These are phyloP conservation scores for Sechiopsis laciniata DNA, from an alignment of 306 rosid species.

Conservation along the genomic window DNA sequence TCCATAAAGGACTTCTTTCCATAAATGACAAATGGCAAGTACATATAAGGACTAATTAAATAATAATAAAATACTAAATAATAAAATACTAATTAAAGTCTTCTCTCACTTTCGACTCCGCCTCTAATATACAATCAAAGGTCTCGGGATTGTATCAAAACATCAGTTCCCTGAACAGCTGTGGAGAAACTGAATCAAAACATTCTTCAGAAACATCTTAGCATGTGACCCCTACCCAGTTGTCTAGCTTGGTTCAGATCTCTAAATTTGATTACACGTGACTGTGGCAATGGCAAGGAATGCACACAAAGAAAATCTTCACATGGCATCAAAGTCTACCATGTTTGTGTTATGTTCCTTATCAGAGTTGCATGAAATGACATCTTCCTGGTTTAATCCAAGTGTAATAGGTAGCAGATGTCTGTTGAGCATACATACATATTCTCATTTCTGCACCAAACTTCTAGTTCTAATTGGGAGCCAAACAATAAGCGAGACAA, in stretches of 20 bases:
- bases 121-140: too few species aligned
- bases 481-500: neutral
- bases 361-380: conserved; percentile 1
- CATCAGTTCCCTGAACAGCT: neutral
- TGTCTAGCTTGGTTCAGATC: neutral
- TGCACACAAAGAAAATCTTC: neutral
- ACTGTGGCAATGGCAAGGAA: conserved; percentile 7
- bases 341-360: neutral
- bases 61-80: too few species aligned
- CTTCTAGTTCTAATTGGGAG: neutral
- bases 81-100: too few species aligned
- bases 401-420: neutral
- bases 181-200: neutral
- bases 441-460: conserved; percentile 15
- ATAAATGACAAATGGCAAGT: too few species aligned
- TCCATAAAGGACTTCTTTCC: too few species aligned
- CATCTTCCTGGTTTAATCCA: neutral
- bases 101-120: too few species aligned
- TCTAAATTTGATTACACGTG: neutral
- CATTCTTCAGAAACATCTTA: neutral
- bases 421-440: neutral
- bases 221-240: neutral
- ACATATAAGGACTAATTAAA: too few species aligned
- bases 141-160: too few species aligned
- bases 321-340: neutral